These are phyloP conservation scores for Mytilinidion resinicola DNA, from an alignment of 495 filamentous ascomycete species.

Conservation along the genomic window DNA sequence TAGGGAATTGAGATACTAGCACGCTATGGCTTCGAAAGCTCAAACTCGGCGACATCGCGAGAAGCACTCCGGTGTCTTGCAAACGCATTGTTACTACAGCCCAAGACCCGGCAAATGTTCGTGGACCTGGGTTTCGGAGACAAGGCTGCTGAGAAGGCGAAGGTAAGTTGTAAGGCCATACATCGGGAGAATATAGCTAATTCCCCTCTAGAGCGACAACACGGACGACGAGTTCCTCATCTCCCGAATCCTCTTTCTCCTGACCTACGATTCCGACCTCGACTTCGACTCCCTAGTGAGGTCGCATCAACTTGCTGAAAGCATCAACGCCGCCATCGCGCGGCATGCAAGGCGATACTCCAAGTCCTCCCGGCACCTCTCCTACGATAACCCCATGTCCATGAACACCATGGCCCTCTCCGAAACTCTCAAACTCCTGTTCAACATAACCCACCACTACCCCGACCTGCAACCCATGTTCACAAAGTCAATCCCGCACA, in stretches of 20 bases:
- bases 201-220: slow-evolving; percentile 50
- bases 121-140: slow-evolving; percentile 69
- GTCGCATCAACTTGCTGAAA: slow-evolving; percentile 61
- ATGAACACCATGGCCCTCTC: slow-evolving; percentile 74
- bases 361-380: slow-evolving; percentile 27
- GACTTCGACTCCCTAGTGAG: slow-evolving; percentile 64
- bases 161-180: slow-evolving; percentile 39
- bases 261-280: slow-evolving; percentile 73
- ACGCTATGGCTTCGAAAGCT: slow-evolving; percentile 59
- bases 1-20: slow-evolving; percentile 72
- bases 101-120: slow-evolving; percentile 68
- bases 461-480: slow-evolving; percentile 55
- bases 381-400: slow-evolving; percentile 37
- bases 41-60: slow-evolving; percentile 56
- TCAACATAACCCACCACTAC: slow-evolving; percentile 74
- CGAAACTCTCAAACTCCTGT: slow-evolving; percentile 82
- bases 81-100: slow-evolving; percentile 72
- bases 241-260: slow-evolving; percentile 75
- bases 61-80: slow-evolving; percentile 81
- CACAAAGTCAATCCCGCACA: slow-evolving; percentile 57
- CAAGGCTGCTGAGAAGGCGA: slow-evolving; percentile 64
- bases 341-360: slow-evolving; percentile 60
- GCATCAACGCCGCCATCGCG: slow-evolving; percentile 52
- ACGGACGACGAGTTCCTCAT: slow-evolving; percentile 84
- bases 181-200: background rate